Evolutionary conservation across 1,139 yeast species (phyloP).

Genomic region (Pichia sp.): DNA sequence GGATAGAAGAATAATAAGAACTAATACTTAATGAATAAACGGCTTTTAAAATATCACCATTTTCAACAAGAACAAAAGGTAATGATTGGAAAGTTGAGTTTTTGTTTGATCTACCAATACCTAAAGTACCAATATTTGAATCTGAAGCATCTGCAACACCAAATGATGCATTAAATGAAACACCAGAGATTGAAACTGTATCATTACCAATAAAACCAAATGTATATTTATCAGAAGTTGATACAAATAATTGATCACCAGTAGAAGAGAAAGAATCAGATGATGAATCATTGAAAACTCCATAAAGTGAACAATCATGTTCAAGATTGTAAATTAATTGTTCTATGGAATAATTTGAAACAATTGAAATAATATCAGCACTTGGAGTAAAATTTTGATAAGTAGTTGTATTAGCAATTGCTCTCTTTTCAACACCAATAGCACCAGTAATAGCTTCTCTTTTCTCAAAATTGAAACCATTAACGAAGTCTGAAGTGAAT

Average conservation of each 20-base stretch:
- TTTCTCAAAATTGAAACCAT: not conserved
- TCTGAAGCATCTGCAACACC: slow-evolving; percentile 49
- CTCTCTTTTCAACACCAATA: slow-evolving; percentile 11
- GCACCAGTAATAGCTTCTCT: slow-evolving; percentile 4
- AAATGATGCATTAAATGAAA: slow-evolving; percentile 41
- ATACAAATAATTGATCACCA: slow-evolving; percentile 28
- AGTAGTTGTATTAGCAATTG: slow-evolving; percentile 4
- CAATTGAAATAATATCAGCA: not conserved
- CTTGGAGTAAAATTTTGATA: not conserved
- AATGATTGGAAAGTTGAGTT: slow-evolving; percentile 37
- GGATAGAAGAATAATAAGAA: slow-evolving; percentile 34
- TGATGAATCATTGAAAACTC: slow-evolving; percentile 41
- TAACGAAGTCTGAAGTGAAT: slow-evolving; percentile 1
- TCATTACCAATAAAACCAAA: slow-evolving; percentile 32
- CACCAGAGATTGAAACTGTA: slow-evolving; percentile 35
- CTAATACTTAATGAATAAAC: slow-evolving; percentile 45
- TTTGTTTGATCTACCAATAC: slow-evolving; percentile 41
- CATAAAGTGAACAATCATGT: slow-evolving; percentile 34
- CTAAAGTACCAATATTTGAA: slow-evolving; percentile 50
- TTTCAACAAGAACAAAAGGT: slow-evolving; percentile 27
- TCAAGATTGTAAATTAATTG: not conserved
- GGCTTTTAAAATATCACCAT: slow-evolving; percentile 44
- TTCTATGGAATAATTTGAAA: not conserved
- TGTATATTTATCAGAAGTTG: slow-evolving; percentile 50
- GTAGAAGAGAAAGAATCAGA: slow-evolving; percentile 43